Base-by-base conservation (phyloP, 2,329 filamentous ascomycete species). In the Pyrenophora seminiperda region DNA sequence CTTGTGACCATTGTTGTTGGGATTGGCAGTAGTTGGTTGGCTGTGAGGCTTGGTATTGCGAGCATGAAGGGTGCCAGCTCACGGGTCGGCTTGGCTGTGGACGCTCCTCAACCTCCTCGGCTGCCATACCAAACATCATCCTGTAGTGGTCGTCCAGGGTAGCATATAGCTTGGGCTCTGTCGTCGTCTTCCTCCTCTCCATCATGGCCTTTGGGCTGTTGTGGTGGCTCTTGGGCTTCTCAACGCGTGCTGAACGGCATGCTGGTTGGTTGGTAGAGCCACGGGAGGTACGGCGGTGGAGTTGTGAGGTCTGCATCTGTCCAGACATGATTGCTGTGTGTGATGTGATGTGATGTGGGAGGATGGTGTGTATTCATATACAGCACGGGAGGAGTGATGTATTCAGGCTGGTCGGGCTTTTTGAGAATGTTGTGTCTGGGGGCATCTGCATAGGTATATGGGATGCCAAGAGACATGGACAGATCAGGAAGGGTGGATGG, bases 41-140 rank as follows among this genome's bases (percentile, higher is more conserved):
- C 19, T 48, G 58, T 14, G 59, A 46, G 31, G 54, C 47, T 27
- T 57, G 53, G 56, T 76, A 68, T 27, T 69, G 71, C 50, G 82
- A 78, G 7, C 86, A 82, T 17, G 82, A 81, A 2, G 88, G 86
- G 68, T 91, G 89, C 89, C 89, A 91, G 77, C 88, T 91, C 37
- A 89, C 77, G 5, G 88, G 88, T 33, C 88, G 62, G 41, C 58
- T 60, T 27, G 61, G 54, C 41, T 70, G 61, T 32, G 54, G 62
- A 32, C 53, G 62, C 20, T 67, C 59, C 18, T 70, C 65, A 6
- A 42, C 54, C 40, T 67, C 62, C 24, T 72, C 67, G 24, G 64
- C 53, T 36, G 58, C 59, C 20, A 71, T 58, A 6, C 73, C 72
- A 54, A 73, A 73, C 71, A 74, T 74, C 68, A 73, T 71, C 48